A percentile compares a stretch with the other conserved stretches of the same genome.
phyloP scores from a whole-genome alignment of 2,329 filamentous ascomycete species.

The Gnomoniopsis smithogilvyi region DNA sequence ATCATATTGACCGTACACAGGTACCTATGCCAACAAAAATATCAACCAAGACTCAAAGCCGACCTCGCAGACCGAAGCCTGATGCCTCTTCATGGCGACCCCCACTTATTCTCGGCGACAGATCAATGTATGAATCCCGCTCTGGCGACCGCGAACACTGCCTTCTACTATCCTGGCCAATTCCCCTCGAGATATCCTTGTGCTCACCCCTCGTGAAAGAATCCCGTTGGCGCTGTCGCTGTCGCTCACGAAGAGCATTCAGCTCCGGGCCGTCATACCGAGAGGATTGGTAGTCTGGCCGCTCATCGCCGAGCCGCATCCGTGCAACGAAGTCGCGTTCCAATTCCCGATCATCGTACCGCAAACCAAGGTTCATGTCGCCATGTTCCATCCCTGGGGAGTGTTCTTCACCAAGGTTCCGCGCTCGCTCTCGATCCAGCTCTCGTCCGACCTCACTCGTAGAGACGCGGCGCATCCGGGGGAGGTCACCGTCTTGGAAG shows the following conservation, averaged over 20 bases:
- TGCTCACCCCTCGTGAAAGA: constrained; percentile 9
- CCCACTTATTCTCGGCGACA: neutral
- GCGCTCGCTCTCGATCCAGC: neutral
- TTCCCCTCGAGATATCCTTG: neutral
- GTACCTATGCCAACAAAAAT: neutral
- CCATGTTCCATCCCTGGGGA: neutral
- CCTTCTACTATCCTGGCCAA: neutral
- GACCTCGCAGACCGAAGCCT: neutral
- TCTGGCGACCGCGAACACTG: neutral
- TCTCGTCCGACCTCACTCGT: constrained; percentile 13
- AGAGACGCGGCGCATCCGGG: constrained; percentile 2
- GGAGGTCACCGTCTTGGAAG: neutral
- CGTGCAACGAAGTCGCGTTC: neutral
- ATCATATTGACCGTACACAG: neutral
- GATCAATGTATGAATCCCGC: neutral
- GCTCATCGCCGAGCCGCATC: neutral
- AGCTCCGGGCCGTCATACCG: neutral
- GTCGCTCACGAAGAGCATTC: neutral
- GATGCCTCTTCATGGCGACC: neutral
- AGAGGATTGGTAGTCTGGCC: neutral
- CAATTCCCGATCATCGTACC: neutral
- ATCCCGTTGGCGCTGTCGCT: neutral
- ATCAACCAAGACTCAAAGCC: neutral
- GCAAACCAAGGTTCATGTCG: neutral
- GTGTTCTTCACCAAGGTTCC: neutral